A percentile compares a stretch with the other conserved stretches of the same genome.
These are phyloP conservation scores for Podosphaera leucotricha DNA, from an alignment of 2,329 filamentous ascomycete genomes.

Conservation along the genomic window DNA sequence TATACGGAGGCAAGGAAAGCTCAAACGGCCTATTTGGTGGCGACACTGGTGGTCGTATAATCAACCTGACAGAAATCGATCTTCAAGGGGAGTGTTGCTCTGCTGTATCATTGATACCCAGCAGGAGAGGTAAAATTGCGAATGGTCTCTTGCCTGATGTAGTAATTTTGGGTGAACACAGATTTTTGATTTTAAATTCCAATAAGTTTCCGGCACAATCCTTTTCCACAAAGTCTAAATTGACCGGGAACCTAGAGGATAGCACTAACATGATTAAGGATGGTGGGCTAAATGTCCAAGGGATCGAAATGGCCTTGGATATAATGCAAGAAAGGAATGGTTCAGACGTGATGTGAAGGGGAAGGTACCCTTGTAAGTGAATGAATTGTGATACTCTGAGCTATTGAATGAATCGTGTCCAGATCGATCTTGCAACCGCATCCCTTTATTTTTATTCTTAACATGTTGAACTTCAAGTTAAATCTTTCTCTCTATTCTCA, in stretches of 20 bases:
- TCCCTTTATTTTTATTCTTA: not conserved
- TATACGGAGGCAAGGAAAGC: constrained; percentile 6
- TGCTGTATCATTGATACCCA: constrained; percentile 12
- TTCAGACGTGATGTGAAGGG: not conserved
- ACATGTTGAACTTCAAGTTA: not conserved
- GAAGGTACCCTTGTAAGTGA: constrained; percentile 2
- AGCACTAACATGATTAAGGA: not conserved
- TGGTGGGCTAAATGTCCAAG: constrained; percentile 32
- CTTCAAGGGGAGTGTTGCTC: constrained; percentile 15
- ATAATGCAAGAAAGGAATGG: constrained; percentile 22
- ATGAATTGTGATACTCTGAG: constrained; percentile 4
- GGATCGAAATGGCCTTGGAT: constrained; percentile 36
- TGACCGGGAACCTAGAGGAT: constrained; percentile 7
- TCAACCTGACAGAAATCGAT: constrained; percentile 13
- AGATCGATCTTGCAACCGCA: not conserved
- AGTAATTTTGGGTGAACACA: constrained; percentile 14
- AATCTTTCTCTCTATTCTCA: not conserved
- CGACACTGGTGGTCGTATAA: constrained; percentile 7
- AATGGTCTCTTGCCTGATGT: constrained; percentile 10
- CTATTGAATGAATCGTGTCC: constrained; percentile 1
- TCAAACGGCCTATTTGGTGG: constrained; percentile 11
- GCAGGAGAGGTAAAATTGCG: constrained; percentile 1
- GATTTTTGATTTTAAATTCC: constrained; percentile 11
- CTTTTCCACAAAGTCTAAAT: constrained; percentile 4
- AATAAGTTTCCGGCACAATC: constrained; percentile 5